Percentiles rank a stretch among this genome's conserved stretches.
phyloP scores from a whole-genome alignment of 2,329 filamentous ascomycete genomes.

The Xylariaceae sp. region DNA sequence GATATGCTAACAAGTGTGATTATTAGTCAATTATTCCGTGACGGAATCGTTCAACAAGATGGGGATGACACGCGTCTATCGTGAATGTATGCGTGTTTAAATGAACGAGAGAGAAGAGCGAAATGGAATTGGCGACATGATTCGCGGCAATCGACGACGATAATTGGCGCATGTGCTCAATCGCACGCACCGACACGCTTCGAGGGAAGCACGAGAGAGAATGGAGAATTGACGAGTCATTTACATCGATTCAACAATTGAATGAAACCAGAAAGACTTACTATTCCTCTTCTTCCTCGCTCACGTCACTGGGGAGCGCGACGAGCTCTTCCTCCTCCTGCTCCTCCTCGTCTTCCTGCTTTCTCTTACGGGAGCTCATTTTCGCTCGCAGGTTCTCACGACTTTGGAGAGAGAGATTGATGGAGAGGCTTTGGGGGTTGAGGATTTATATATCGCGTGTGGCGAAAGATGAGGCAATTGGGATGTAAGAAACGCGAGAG shows the following conservation, averaged over 20 bases:
- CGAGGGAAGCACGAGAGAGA: slow-evolving; percentile 2
- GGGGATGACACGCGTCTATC: not conserved
- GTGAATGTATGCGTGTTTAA: not conserved
- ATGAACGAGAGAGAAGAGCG: not conserved
- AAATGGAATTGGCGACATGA: not conserved
- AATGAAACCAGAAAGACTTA: slow-evolving; percentile 21
- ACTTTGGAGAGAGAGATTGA: no score
- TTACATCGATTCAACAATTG: not conserved
- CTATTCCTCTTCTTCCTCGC: slow-evolving; percentile 35
- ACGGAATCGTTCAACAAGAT: not conserved
- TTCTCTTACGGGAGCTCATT: slow-evolving; percentile 34
- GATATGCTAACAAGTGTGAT: slow-evolving; percentile 24
- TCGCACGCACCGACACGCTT: not conserved
- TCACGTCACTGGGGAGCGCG: slow-evolving; percentile 34
- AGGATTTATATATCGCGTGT: slow-evolving; percentile 7
- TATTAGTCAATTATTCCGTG: slow-evolving; percentile 5
- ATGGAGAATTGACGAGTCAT: not conserved
- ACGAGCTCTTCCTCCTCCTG: slow-evolving; percentile 34
- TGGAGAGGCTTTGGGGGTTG: no score
- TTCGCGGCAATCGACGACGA: slow-evolving; percentile 6
- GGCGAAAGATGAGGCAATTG: slow-evolving; percentile 18
- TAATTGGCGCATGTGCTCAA: slow-evolving; percentile 21
- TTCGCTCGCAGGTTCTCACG: slow-evolving; percentile 10
- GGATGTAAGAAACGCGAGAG: slow-evolving; percentile 17
- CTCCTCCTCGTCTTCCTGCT: slow-evolving; percentile 32